Conservation (phyloP, 192 early-diverging fungal genomes). For the Coemansia sp. region DNA sequence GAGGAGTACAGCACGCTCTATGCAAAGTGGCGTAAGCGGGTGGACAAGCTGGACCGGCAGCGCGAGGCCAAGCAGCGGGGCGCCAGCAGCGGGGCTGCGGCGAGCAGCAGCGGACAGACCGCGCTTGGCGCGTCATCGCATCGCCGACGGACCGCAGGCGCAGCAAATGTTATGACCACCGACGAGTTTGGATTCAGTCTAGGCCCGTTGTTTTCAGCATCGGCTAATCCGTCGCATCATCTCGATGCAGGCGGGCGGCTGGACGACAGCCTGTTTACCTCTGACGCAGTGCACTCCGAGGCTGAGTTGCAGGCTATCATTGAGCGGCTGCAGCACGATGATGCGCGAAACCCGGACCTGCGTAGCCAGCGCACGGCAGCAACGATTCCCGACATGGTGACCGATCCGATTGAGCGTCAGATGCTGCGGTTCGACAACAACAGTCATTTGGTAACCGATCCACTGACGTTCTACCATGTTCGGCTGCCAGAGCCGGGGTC, state of each 20-base stretch:
- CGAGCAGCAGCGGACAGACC: not conserved
- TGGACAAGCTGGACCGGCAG: slow-evolving; percentile 46
- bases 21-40: slow-evolving; percentile 41
- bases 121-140: slow-evolving; percentile 9
- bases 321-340: slow-evolving; percentile 65
- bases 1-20: slow-evolving; percentile 43
- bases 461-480: slow-evolving; percentile 61
- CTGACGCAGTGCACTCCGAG: slow-evolving; percentile 74
- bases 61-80: slow-evolving; percentile 34
- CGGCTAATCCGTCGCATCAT: slow-evolving; percentile 12
- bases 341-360: slow-evolving; percentile 68
- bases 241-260: slow-evolving; percentile 3
- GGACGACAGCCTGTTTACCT: slow-evolving; percentile 53
- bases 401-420: slow-evolving; percentile 57
- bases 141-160: slow-evolving; percentile 11
- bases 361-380: slow-evolving; percentile 71
- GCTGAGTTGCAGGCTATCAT: slow-evolving; percentile 77
- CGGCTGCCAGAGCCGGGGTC: slow-evolving; percentile 26
- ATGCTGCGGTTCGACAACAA: slow-evolving; percentile 58
- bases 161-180: not conserved
- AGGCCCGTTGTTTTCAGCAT: slow-evolving; percentile 39
- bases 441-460: slow-evolving; percentile 59
- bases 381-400: slow-evolving; percentile 69
- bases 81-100: slow-evolving; percentile 1
- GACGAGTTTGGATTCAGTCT: slow-evolving; percentile 48